A percentile compares a stretch with the other conserved stretches of the same genome.
These are phyloP conservation scores for Chalaropsis ovoidea DNA, from an alignment of 2,329 filamentous ascomycete species.

Conservation along the genomic window DNA sequence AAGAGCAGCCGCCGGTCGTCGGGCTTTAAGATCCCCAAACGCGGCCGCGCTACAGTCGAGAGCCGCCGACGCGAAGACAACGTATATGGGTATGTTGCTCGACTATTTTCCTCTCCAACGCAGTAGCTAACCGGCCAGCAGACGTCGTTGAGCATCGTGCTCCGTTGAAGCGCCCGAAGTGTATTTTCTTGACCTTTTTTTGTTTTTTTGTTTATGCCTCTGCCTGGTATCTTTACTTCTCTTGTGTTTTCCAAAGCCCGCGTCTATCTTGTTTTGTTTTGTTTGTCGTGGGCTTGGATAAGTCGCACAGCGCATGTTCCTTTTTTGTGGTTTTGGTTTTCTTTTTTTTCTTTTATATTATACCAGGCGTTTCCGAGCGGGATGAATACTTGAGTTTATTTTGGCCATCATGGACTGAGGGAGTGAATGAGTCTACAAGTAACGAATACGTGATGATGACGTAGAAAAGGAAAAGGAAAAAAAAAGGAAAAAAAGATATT, in stretches of 20 bases:
- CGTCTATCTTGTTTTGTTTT: neutral
- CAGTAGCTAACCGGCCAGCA: neutral
- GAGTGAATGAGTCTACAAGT: neutral
- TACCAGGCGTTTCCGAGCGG: conserved; percentile 14
- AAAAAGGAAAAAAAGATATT: neutral
- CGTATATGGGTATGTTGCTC: conserved; percentile 6
- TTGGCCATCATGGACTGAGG: neutral
- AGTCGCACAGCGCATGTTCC: no score
- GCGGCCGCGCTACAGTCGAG: neutral
- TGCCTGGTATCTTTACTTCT: neutral
- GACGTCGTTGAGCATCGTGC: neutral
- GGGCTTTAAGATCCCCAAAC: neutral
- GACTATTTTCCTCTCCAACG: neutral
- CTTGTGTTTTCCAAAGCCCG: conserved; percentile 4
- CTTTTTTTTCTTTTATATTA: conserved; percentile 11
- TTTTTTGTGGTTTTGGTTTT: neutral
- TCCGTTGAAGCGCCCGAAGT: no score
- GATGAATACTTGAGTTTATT: neutral
- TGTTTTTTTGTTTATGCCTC: neutral
- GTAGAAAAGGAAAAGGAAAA: neutral
- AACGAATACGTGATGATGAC: neutral
- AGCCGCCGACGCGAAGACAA: conserved; percentile 3
- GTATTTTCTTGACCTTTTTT: neutral
- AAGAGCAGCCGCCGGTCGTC: neutral
- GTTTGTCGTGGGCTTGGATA: no score